Evolutionary conservation across 2,329 filamentous ascomycete genomes (phyloP), one percentile per base, ranked within the genome.

Genomic region (Phaeophleospora eucalypticola): DNA sequence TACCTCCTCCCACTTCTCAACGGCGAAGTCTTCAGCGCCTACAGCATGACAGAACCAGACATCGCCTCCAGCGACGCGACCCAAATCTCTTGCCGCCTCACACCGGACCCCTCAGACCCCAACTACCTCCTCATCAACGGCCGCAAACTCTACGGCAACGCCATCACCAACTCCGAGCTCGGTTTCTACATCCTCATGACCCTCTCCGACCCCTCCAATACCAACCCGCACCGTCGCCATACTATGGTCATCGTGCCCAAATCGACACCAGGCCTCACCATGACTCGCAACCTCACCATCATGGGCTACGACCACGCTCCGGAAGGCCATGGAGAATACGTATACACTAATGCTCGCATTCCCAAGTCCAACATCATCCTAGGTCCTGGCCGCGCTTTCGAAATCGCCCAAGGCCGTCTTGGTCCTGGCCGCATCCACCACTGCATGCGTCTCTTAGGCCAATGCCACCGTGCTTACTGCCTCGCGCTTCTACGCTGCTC

Each of bases 101-200:
- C 96, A 65, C 79, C 77, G 49, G 95, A 97, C 65, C 79, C 75
- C 57, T 81, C 80, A 46, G 88, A 95, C 58, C 89, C 90, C 3
- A 81, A 91, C 61, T 81, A 89, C 59, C 96, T 93, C 65, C 81
- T 97, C 17, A 77, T 97, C 43, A 96, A 96, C 64, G 91, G 91
- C 46, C 79, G 83, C 81, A 97, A 97, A 89, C 96, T 91, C 89
- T 97, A 93, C 90, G 94, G 88, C 36, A 94, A 87, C 58, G 91
- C 91, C 57, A 89, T 89, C 18, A 91, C 91, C 51, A 91, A 97
- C 71, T 86, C 85, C 48, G 81, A 91, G 60, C 96, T 91, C 76
- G 79, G 84, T 67, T 75, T 97, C 65, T 96, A 95, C 73, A 83
- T 97, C 53, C 89, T 95, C 59, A 94, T 97, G 86, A 91, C 88